Evolutionary conservation across 2,329 filamentous ascomycete genomes (phyloP), one percentile per base, ranked within the genome.

Genomic region (Diplodia sapinea): DNA sequence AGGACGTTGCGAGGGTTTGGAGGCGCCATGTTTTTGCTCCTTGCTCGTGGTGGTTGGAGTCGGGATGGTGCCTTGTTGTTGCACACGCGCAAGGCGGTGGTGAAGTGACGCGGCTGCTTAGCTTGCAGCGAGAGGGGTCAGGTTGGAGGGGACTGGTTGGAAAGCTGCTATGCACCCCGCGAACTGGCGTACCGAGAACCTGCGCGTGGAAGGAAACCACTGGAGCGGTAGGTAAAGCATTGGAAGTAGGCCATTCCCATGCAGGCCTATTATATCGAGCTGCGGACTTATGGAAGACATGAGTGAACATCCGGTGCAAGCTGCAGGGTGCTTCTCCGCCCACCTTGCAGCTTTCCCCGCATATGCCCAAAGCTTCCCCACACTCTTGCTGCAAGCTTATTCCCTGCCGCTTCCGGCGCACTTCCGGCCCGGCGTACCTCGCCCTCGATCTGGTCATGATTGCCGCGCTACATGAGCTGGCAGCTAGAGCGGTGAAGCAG

Each of bases 351-450:
- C 59, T 26, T 63, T 63, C 59, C 59, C 59, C 59, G 59, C 59
- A 63, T 63, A 51, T 61, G 47, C 29, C 59, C 36, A 63, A 47
- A 63, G 59, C 47, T 63, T 51, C 59, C 59, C 59, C 59, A 63
- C 59, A 63, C 47, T 31, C 36, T 36, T 38, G 47, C 59, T 40
- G 47, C 59, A 63, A 51, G 59, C 59, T 26, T 63, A 40, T 50
- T 63, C 59, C 59, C 47, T 51, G 59, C 33, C 47, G 23, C 47
- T 23, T n/a, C 47, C 59, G 59, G 47, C 47, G 12, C 38, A 29
- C 47, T 51, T 38, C 59, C 59, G 31, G 47, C 57, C 57, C 50
- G 57, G 40, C 12, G 26, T 36, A 49, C 11, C n/a, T 62, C 57
- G 23, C 9, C 50, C 29, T n/a, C 26, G 4, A 9, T 31, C 15